Conservation (phyloP, 352 stramenopile genomes). For the Phytophthora tubulina region DNA sequence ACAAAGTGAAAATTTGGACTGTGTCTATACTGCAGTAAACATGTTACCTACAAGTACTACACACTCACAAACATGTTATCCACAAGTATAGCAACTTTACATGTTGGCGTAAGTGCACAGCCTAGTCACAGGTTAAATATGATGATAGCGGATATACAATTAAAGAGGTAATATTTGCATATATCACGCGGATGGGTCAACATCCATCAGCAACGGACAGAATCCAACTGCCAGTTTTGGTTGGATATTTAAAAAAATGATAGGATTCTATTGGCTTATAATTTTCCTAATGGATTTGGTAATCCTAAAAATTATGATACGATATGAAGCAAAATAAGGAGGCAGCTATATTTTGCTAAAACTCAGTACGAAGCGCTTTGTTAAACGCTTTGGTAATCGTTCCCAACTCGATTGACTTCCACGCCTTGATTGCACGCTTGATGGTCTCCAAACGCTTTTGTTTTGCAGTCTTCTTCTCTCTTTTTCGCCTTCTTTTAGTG, state of each 20-base stretch:
- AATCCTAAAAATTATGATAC: background rate
- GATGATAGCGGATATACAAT: too few species aligned
- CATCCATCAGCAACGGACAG: background rate
- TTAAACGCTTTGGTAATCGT: slow-evolving; percentile 20
- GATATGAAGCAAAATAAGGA: slow-evolving; percentile 13
- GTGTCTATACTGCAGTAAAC: too few species aligned
- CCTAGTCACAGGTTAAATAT: too few species aligned
- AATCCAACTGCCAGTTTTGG: slow-evolving; percentile 2
- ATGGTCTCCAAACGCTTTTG: slow-evolving; percentile 25
- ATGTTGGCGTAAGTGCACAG: too few species aligned
- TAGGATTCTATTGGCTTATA: background rate
- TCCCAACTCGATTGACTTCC: slow-evolving; percentile 10
- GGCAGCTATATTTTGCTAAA: slow-evolving; percentile 30
- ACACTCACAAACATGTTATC: too few species aligned
- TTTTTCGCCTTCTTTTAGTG: background rate
- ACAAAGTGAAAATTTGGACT: too few species aligned
- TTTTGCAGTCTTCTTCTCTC: slow-evolving; percentile 9
- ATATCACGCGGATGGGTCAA: too few species aligned
- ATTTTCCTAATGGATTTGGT: background rate
- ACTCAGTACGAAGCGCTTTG: slow-evolving; percentile 22
- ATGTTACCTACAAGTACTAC: too few species aligned
- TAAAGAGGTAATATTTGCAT: too few species aligned
- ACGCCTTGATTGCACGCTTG: slow-evolving; percentile 18
- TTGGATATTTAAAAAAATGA: background rate
- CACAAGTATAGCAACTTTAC: too few species aligned